Conservation (phyloP, 495 filamentous ascomycete genomes). For the Penicillium lividum region DNA sequence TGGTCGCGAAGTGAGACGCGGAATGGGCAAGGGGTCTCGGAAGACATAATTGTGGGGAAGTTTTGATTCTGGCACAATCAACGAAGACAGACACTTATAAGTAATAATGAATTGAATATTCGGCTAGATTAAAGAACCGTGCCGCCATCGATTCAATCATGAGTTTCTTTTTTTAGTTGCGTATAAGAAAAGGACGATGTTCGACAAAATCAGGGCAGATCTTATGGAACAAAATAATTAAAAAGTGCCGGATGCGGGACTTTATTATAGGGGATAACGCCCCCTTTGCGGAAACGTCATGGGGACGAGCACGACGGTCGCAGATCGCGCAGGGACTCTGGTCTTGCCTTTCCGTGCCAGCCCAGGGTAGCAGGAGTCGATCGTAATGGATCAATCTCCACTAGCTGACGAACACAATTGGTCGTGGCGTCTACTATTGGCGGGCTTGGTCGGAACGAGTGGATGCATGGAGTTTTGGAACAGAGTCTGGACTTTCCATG, state of each 20-base stretch:
- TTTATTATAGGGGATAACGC: slow-evolving; percentile 16
- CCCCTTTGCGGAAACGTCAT: slow-evolving; percentile 34
- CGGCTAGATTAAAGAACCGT: slow-evolving; percentile 21
- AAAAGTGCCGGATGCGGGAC: slow-evolving; percentile 27
- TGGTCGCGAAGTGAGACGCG: slow-evolving; percentile 42
- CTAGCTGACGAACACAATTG: slow-evolving; percentile 32
- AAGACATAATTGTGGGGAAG: slow-evolving; percentile 25
- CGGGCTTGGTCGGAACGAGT: slow-evolving; percentile 21
- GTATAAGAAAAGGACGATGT: background rate
- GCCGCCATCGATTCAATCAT: slow-evolving; percentile 15
- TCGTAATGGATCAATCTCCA: slow-evolving; percentile 30
- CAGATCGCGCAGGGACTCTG: slow-evolving; percentile 20
- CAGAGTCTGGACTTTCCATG: slow-evolving; percentile 7
- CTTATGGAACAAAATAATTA: slow-evolving; percentile 7
- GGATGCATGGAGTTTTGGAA: slow-evolving; percentile 26
- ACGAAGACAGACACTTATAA: background rate
- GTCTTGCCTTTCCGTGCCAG: slow-evolving; percentile 12
- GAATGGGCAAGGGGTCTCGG: slow-evolving; percentile 45
- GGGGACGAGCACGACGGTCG: slow-evolving; percentile 13
- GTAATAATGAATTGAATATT: slow-evolving; percentile 7
- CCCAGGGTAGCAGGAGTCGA: slow-evolving; percentile 24
- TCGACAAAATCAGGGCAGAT: background rate
- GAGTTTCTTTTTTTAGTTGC: background rate
- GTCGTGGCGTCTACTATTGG: slow-evolving; percentile 15
- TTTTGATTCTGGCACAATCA: slow-evolving; percentile 1